These are phyloP conservation scores for Leccinum aurantiacum DNA, from an alignment of 768 basidiomycete genomes.

Conservation along the genomic window DNA sequence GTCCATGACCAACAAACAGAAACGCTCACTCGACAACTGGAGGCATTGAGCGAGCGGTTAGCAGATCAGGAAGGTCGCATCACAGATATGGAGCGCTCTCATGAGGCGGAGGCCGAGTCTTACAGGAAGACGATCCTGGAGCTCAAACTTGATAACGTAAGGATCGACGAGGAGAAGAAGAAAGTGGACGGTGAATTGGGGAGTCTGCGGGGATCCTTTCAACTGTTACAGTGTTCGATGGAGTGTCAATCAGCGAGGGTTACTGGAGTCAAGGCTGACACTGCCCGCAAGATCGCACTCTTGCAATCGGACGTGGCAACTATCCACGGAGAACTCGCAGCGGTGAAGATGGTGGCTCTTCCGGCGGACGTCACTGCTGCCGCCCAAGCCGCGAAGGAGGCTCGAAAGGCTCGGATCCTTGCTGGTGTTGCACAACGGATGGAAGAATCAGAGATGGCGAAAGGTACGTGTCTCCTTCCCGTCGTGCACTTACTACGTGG, in stretches of 20 bases:
- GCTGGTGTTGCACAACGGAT: neutral
- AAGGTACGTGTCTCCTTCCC: slow-evolving; percentile 6
- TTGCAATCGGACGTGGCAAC: slow-evolving; percentile 15
- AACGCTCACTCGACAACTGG: slow-evolving; percentile 10
- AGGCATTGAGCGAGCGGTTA: slow-evolving; percentile 7
- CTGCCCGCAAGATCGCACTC: slow-evolving; percentile 17
- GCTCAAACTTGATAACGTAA: slow-evolving; percentile 12
- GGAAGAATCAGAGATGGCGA: neutral
- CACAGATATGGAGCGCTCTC: slow-evolving; percentile 8
- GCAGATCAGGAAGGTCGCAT: slow-evolving; percentile 18
- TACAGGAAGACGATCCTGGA: slow-evolving; percentile 10
- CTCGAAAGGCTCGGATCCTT: neutral
- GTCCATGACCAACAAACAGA: neutral
- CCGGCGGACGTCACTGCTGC: neutral
- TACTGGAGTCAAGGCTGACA: slow-evolving; percentile 16
- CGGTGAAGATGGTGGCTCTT: slow-evolving; percentile 4
- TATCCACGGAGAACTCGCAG: slow-evolving; percentile 9
- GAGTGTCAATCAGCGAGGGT: slow-evolving; percentile 19
- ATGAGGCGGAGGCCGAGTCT: slow-evolving; percentile 1
- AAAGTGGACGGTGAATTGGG: slow-evolving; percentile 2
- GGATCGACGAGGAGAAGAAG: slow-evolving; percentile 11
- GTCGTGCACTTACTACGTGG: neutral
- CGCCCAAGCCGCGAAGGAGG: slow-evolving; percentile 9
- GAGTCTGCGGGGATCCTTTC: slow-evolving; percentile 6
- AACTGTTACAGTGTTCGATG: slow-evolving; percentile 1